phyloP scores from a whole-genome alignment of 2,329 filamentous ascomycete species.

The Daldinia eschscholtzii region DNA sequence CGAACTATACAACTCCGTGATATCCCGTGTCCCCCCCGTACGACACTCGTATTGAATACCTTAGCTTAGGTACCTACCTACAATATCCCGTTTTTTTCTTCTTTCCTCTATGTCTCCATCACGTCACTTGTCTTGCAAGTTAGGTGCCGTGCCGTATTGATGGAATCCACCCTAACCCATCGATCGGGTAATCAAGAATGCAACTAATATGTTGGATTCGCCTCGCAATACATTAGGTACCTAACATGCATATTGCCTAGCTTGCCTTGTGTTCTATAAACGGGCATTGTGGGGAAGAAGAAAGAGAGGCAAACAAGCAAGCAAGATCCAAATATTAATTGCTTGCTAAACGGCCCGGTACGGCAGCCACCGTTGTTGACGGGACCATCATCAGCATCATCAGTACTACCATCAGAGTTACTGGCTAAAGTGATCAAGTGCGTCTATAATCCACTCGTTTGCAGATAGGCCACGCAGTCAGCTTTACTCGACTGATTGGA shows the following conservation, averaged over 20 bases:
- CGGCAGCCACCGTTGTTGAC: slow-evolving; percentile 21
- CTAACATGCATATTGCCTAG: background rate
- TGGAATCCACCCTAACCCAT: slow-evolving; percentile 32
- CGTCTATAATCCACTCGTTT: slow-evolving; percentile 35
- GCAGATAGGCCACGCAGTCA: slow-evolving; percentile 32
- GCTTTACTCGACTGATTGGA: slow-evolving; percentile 32
- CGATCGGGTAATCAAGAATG: slow-evolving; percentile 30
- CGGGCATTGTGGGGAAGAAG: slow-evolving; percentile 15
- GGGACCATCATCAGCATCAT: background rate
- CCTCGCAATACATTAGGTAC: slow-evolving; percentile 9
- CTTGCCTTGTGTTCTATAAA: slow-evolving; percentile 15
- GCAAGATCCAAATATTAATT: slow-evolving; percentile 34
- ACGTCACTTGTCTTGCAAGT: slow-evolving; percentile 17
- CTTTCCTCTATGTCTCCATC: slow-evolving; percentile 7
- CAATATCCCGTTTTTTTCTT: background rate
- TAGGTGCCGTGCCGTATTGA: slow-evolving; percentile 10
- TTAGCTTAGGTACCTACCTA: background rate
- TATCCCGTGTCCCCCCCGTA: slow-evolving; percentile 22
- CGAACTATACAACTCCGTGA: slow-evolving; percentile 17
- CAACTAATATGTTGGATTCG: background rate
- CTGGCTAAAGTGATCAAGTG: slow-evolving; percentile 41
- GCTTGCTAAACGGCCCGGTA: slow-evolving; percentile 39
- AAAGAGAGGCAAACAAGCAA: background rate
- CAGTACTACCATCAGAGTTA: background rate
- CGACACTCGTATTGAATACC: slow-evolving; percentile 33